Evolutionary conservation across 768 basidiomycete species (phyloP).

Genomic region (Phanerodontia chrysosporium): DNA sequence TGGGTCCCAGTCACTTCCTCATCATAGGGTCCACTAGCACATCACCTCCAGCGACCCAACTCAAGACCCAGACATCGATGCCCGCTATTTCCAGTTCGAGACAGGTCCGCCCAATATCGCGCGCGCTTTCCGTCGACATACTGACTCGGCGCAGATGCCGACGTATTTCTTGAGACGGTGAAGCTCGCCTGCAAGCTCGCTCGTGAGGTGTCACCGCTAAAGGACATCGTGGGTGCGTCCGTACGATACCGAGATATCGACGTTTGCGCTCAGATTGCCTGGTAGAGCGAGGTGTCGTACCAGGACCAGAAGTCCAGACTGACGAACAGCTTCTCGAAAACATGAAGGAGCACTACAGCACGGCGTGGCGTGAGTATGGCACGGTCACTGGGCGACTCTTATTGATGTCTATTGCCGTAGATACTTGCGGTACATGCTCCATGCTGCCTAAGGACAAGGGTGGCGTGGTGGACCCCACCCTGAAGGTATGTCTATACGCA

Average conservation of each 20-base stretch:
- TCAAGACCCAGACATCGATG: background rate
- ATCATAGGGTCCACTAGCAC: background rate
- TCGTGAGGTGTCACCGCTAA: constrained; percentile 17
- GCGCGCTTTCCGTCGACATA: no score
- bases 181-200: constrained; percentile 21
- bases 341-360: no score
- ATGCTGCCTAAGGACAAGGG: constrained; percentile 33
- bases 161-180: constrained; percentile 18
- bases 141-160: constrained; percentile 14
- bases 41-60: background rate
- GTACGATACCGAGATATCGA: no score
- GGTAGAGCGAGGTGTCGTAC: no score
- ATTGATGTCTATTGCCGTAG: background rate
- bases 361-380: no score
- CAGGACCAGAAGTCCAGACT: no score
- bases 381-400: background rate
- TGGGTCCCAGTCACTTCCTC: background rate
- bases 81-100: constrained; percentile 8
- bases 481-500: background rate
- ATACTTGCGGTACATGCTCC: constrained; percentile 34
- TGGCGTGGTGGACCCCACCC: constrained; percentile 31
- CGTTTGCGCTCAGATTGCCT: no score
- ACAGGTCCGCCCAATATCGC: no score
- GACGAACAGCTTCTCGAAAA: no score
- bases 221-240: constrained; percentile 6